These are phyloP conservation scores for Penicillium carneum DNA, from an alignment of 2,329 filamentous ascomycete genomes.

Conservation along the genomic window DNA sequence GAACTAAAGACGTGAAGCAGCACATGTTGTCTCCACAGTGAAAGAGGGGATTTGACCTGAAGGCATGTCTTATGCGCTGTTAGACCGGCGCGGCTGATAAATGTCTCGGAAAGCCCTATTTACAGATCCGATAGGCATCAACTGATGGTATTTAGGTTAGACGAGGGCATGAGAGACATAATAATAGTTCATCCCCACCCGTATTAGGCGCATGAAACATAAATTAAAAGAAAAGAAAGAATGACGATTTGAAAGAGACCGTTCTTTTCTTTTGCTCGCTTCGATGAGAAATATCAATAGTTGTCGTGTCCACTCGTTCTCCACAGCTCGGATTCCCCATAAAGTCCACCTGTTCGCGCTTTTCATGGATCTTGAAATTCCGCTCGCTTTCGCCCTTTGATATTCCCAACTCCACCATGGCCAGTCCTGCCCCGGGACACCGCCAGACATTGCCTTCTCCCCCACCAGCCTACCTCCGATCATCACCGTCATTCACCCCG, in stretches of 20 bases:
- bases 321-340: conserved; percentile 1
- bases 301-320: conserved; percentile 12
- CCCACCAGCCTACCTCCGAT: conserved; percentile 53
- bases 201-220: background rate
- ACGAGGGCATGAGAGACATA: conserved; percentile 10
- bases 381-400: conserved; percentile 7
- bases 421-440: conserved; percentile 36
- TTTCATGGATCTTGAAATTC: background rate
- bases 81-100: background rate
- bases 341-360: background rate
- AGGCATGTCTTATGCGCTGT: conserved; percentile 12
- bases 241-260: background rate
- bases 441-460: conserved; percentile 50
- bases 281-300: background rate
- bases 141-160: background rate
- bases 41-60: background rate
- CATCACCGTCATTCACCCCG: conserved; percentile 44
- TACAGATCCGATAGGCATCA: conserved; percentile 7
- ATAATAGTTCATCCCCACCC: conserved; percentile 10
- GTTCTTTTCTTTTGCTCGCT: background rate
- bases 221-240: background rate
- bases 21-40: background rate
- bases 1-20: too few species aligned
- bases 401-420: conserved; percentile 34
- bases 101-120: conserved; percentile 13